Conservation (phyloP, 257 asterid genomes). For the Penstemon newberryi region DNA sequence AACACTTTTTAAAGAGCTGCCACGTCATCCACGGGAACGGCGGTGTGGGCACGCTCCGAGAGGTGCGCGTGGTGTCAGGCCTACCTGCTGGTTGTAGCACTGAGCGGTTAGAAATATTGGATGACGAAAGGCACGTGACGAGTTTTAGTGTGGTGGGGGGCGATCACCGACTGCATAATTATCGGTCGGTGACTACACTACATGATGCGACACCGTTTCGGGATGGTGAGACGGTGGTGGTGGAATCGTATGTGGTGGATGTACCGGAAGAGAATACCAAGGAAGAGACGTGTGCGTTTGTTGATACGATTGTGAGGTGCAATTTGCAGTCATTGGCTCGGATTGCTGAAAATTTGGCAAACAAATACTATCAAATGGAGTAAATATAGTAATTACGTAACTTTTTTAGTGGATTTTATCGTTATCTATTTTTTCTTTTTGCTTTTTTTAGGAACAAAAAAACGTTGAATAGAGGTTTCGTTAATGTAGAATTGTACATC, state of each 20-base stretch:
- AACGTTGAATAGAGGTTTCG: no score
- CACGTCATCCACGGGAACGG: conserved; percentile 61
- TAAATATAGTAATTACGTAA: no score
- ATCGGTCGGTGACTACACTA: not conserved
- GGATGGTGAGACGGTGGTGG: conserved; percentile 37
- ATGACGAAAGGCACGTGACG: conserved; percentile 73
- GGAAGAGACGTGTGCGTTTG: conserved; percentile 42
- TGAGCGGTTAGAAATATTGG: conserved; percentile 72
- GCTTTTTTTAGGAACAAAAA: no score
- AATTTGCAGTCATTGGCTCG: conserved; percentile 38
- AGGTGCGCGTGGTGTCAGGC: conserved; percentile 78
- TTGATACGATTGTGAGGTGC: conserved; percentile 39
- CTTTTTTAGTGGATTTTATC: no score
- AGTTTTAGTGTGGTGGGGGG: conserved; percentile 85
- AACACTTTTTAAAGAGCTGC: conserved; percentile 92
- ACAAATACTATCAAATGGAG: no score
- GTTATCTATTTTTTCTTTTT: no score
- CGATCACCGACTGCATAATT: conserved; percentile 54
- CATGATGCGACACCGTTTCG: not conserved
- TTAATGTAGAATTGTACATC: no score
- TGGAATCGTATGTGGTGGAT: conserved; percentile 52
- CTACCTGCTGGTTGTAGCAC: conserved; percentile 75
- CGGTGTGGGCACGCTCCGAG: conserved; percentile 69
- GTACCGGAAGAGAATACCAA: conserved; percentile 48
- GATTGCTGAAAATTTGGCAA: conserved; percentile 16